Percentiles rank a stretch among this genome's conserved stretches.
Evolutionary conservation across 495 filamentous ascomycete genomes (phyloP).

Genomic region (Terfezia boudieri): DNA sequence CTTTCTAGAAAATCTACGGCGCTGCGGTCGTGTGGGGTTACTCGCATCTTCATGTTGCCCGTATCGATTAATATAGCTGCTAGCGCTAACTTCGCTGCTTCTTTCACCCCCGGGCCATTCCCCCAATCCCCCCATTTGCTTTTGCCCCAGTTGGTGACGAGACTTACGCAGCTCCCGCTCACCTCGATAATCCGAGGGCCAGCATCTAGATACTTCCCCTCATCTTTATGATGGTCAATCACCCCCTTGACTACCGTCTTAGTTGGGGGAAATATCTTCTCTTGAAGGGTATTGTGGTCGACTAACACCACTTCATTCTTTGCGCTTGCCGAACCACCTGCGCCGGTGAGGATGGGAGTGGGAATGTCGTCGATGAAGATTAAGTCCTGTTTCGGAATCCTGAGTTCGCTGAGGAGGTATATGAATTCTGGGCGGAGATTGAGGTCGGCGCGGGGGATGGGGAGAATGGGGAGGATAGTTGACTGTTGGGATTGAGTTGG

Average conservation of each 20-base stretch:
- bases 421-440: constrained; percentile 58
- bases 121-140: constrained; percentile 5
- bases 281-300: constrained; percentile 58
- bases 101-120: constrained; percentile 12
- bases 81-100: constrained; percentile 55
- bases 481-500: constrained; percentile 9
- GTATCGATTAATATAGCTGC: constrained; percentile 75
- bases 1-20: constrained; percentile 43
- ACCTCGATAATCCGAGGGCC: constrained; percentile 43
- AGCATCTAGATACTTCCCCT: constrained; percentile 25
- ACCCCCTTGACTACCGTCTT: constrained; percentile 38
- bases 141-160: constrained; percentile 43
- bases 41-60: constrained; percentile 48
- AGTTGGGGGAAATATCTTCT: constrained; percentile 24
- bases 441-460: constrained; percentile 48
- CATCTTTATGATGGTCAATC: constrained; percentile 84
- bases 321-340: background rate
- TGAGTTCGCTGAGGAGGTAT: constrained; percentile 27
- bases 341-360: constrained; percentile 18
- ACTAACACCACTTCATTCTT: constrained; percentile 37
- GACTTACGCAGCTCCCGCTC: constrained; percentile 49
- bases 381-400: constrained; percentile 32
- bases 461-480: constrained; percentile 60
- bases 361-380: constrained; percentile 13
- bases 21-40: constrained; percentile 41